Evolutionary conservation across 2,329 filamentous ascomycete genomes (phyloP).

Genomic region (Parastagonospora nodorum): DNA sequence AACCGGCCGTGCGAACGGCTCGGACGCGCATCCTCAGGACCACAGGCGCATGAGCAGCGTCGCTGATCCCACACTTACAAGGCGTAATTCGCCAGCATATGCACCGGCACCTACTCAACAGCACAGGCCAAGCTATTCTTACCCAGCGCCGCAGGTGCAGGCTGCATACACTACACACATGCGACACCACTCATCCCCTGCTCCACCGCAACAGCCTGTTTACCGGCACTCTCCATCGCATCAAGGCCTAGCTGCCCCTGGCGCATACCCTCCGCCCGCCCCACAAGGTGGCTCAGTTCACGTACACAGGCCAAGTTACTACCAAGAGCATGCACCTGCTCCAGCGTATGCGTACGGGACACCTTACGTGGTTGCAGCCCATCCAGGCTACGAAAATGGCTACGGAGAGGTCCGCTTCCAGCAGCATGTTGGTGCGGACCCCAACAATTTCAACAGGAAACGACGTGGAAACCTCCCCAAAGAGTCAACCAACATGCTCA

Average conservation of each 20-base stretch:
- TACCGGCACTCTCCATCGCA: constrained; percentile 17
- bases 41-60: constrained; percentile 22
- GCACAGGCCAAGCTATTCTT: constrained; percentile 37
- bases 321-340: constrained; percentile 27
- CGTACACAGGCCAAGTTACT: constrained; percentile 32
- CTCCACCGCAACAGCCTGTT: not conserved
- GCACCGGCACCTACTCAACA: constrained; percentile 17
- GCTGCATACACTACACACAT: constrained; percentile 13
- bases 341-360: constrained; percentile 25
- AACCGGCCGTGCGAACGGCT: constrained; percentile 1
- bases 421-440: constrained; percentile 31
- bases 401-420: constrained; percentile 40
- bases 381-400: constrained; percentile 21
- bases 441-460: constrained; percentile 51
- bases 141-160: constrained; percentile 21
- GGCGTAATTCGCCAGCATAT: constrained; percentile 12
- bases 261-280: constrained; percentile 18
- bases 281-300: constrained; percentile 15
- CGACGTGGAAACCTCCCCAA: constrained; percentile 88
- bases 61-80: constrained; percentile 29
- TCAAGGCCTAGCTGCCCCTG: constrained; percentile 8
- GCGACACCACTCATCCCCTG: constrained; percentile 37
- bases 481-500: constrained; percentile 80
- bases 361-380: constrained; percentile 13
- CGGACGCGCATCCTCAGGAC: constrained; percentile 21